phyloP scores from a whole-genome alignment of 495 filamentous ascomycete genomes.

The Penicillium coprophilum region DNA sequence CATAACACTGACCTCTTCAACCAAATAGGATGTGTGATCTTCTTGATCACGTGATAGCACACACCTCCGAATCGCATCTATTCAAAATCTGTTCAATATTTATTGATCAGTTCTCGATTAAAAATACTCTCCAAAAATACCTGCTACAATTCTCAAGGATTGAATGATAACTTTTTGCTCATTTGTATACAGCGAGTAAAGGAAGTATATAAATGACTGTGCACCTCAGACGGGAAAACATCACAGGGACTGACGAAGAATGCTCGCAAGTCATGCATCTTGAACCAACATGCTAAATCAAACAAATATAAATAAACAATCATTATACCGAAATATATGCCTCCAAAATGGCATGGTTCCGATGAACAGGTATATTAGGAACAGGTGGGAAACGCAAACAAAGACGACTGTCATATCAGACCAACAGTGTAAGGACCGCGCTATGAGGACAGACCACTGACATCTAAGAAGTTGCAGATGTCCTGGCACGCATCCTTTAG shows the following conservation, averaged over 20 bases:
- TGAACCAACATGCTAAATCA: slow-evolving; percentile 14
- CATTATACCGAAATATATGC: slow-evolving; percentile 9
- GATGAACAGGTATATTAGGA: slow-evolving; percentile 15
- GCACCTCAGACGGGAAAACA: neutral
- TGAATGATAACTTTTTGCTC: neutral
- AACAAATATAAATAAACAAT: slow-evolving; percentile 8
- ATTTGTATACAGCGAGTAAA: neutral
- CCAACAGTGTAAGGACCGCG: neutral
- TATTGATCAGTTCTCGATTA: neutral
- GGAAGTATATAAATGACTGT: slow-evolving; percentile 1
- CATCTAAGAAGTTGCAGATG: slow-evolving; percentile 67
- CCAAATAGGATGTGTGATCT: neutral
- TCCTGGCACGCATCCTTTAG: slow-evolving; percentile 81
- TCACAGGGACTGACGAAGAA: slow-evolving; percentile 2
- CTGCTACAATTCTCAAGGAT: neutral
- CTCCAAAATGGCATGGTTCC: neutral
- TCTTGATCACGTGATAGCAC: neutral
- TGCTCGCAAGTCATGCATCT: slow-evolving; percentile 16
- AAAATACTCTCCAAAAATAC: neutral
- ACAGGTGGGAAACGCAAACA: slow-evolving; percentile 13
- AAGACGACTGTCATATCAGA: neutral
- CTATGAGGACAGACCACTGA: slow-evolving; percentile 36
- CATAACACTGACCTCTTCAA: neutral
- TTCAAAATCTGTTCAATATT: neutral
- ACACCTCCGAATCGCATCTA: neutral